These are phyloP conservation scores for Rehmannia glutinosa DNA, from an alignment of 257 asterid genomes.

Conservation along the genomic window DNA sequence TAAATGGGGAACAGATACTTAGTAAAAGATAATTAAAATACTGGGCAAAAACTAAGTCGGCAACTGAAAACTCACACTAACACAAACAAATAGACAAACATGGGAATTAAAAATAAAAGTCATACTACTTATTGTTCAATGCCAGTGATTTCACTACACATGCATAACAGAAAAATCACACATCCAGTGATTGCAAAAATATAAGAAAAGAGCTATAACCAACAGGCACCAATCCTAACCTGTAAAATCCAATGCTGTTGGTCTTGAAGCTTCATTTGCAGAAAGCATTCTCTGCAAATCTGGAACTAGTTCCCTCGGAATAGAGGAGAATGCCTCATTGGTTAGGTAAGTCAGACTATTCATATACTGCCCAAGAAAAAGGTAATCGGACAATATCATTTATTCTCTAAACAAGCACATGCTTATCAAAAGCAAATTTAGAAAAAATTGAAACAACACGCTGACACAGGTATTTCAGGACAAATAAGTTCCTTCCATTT, in stretches of 20 bases:
- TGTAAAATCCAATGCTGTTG: conserved; percentile 84
- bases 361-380: conserved; percentile 81
- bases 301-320: conserved; percentile 73
- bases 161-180: neutral
- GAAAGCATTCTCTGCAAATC: conserved; percentile 90
- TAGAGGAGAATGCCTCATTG: conserved; percentile 69
- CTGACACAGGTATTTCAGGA: neutral
- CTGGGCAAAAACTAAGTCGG: neutral
- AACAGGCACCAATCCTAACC: conserved; percentile 33
- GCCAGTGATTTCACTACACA: neutral
- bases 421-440: neutral
- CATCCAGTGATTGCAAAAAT: neutral
- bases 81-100: neutral
- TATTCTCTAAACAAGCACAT: conserved; percentile 20
- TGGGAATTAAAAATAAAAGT: neutral
- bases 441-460: neutral
- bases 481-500: neutral
- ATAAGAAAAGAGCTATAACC: conserved; percentile 7
- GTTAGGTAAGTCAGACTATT: conserved; percentile 86
- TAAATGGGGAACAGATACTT: conserved; percentile 17
- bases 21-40: conserved; percentile 3
- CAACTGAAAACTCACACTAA: conserved; percentile 1
- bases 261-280: conserved; percentile 67
- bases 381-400: conserved; percentile 18
- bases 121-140: neutral